Percentiles rank a stretch among this genome's conserved stretches.
These are phyloP conservation scores for Fusarium piperis DNA, from an alignment of 2,329 filamentous ascomycete genomes.

Conservation along the genomic window DNA sequence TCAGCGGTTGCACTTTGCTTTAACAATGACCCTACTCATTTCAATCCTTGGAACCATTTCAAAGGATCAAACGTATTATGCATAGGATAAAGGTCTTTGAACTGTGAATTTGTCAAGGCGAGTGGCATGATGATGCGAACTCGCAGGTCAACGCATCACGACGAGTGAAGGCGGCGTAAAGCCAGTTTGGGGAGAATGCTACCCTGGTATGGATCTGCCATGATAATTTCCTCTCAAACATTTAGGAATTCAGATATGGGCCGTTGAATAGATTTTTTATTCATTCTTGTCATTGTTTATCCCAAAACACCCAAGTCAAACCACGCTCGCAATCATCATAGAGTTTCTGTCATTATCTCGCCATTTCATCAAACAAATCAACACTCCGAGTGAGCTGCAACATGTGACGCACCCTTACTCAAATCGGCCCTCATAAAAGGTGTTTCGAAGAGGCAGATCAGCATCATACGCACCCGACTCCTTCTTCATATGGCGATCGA, in stretches of 20 bases:
- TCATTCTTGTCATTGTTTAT: background rate
- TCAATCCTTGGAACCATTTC: background rate
- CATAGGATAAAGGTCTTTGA: background rate
- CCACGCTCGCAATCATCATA: background rate
- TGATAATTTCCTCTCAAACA: background rate
- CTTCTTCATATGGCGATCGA: constrained; percentile 54
- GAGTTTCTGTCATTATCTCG: background rate
- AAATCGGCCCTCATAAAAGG: constrained; percentile 43
- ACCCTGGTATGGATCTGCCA: too few relatives aligned
- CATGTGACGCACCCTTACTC: background rate
- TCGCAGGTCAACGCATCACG: too few relatives aligned
- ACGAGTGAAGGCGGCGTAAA: too few relatives aligned
- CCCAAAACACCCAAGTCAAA: background rate
- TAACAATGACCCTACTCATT: background rate
- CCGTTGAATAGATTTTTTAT: background rate
- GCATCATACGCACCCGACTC: constrained; percentile 46
- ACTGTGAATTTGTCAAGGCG: too few relatives aligned
- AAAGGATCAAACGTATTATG: background rate
- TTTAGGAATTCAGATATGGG: background rate
- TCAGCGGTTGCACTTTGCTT: background rate
- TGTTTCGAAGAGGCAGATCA: constrained; percentile 47
- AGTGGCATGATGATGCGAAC: too few relatives aligned
- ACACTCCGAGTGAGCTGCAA: background rate
- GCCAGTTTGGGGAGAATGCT: too few relatives aligned
- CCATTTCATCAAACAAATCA: background rate